A percentile compares a stretch with the other conserved stretches of the same genome.
Evolutionary conservation across 148 eudicot species (phyloP).

Genomic region (Polygonum maritimum): DNA sequence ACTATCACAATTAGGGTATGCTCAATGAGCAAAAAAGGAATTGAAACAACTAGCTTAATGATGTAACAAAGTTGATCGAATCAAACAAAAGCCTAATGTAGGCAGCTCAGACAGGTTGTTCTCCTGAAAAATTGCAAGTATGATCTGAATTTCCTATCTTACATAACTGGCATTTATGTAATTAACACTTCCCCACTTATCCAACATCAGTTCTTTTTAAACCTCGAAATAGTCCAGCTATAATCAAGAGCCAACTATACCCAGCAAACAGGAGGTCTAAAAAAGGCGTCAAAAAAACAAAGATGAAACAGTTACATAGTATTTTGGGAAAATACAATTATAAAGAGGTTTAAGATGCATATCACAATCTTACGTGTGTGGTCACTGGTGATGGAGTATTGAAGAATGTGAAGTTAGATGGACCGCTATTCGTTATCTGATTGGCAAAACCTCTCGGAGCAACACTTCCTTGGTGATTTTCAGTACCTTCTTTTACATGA

Average conservation of each 20-base stretch:
- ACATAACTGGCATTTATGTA: neutral
- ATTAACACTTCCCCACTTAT: neutral
- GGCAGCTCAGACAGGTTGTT: neutral
- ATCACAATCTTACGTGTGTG: conserved; percentile 45
- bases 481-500: conserved; percentile 50
- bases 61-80: neutral
- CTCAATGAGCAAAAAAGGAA: neutral
- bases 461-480: conserved; percentile 44
- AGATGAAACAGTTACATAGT: neutral
- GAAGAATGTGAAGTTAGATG: conserved; percentile 57
- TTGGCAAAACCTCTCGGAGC: conserved; percentile 39
- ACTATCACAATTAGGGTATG: conserved; percentile 2
- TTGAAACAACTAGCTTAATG: neutral
- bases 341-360: conserved; percentile 15
- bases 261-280: neutral
- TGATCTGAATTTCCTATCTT: neutral
- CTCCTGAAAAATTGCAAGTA: neutral
- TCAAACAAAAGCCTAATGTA: neutral
- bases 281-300: neutral
- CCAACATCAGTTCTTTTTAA: neutral
- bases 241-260: neutral
- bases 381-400: conserved; percentile 96
- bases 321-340: neutral
- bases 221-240: neutral
- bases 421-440: conserved; percentile 49